Percentiles rank a stretch among this genome's conserved stretches.
These are phyloP conservation scores for Pichia californica DNA, from an alignment of 805 yeast genomes.

Conservation along the genomic window DNA sequence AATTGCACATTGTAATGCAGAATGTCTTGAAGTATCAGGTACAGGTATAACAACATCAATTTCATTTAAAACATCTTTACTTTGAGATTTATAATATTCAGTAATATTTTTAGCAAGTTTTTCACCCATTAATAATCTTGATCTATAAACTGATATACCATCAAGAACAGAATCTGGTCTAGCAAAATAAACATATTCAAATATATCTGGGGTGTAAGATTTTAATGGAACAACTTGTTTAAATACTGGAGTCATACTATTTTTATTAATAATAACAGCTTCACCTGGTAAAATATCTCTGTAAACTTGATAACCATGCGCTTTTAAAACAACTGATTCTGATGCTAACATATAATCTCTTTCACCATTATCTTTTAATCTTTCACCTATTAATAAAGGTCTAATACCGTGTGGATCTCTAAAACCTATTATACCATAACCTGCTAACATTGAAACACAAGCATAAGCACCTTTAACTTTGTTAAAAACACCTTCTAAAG, in stretches of 20 bases:
- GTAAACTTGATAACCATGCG: slow-evolving; percentile 76
- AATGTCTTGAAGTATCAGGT: slow-evolving; percentile 96
- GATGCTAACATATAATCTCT: slow-evolving; percentile 92
- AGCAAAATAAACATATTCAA: slow-evolving; percentile 96
- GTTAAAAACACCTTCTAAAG: slow-evolving; percentile 74
- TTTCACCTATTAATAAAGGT: slow-evolving; percentile 82
- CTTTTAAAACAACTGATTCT: slow-evolving; percentile 90
- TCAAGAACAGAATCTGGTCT: slow-evolving; percentile 95
- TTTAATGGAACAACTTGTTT: slow-evolving; percentile 76
- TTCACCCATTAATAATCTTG: slow-evolving; percentile 90
- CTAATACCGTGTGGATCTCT: slow-evolving; percentile 97
- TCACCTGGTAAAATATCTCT: slow-evolving; percentile 91
- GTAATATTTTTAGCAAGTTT: slow-evolving; percentile 72
- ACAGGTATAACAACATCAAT: slow-evolving; percentile 97
- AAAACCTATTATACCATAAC: slow-evolving; percentile 91
- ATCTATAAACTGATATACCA: slow-evolving; percentile 92
- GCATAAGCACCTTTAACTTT: slow-evolving; percentile 95
- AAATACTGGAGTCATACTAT: slow-evolving; percentile 64
- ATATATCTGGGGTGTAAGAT: slow-evolving; percentile 88
- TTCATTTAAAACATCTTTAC: slow-evolving; percentile 41
- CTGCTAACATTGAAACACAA: slow-evolving; percentile 90
- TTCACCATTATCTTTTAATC: slow-evolving; percentile 60
- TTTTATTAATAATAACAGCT: slow-evolving; percentile 88
- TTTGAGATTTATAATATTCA: slow-evolving; percentile 31
- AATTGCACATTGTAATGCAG: slow-evolving; percentile 89